Conservation (phyloP, 192 early-diverging fungal species). For the Lobosporangium transversale region DNA sequence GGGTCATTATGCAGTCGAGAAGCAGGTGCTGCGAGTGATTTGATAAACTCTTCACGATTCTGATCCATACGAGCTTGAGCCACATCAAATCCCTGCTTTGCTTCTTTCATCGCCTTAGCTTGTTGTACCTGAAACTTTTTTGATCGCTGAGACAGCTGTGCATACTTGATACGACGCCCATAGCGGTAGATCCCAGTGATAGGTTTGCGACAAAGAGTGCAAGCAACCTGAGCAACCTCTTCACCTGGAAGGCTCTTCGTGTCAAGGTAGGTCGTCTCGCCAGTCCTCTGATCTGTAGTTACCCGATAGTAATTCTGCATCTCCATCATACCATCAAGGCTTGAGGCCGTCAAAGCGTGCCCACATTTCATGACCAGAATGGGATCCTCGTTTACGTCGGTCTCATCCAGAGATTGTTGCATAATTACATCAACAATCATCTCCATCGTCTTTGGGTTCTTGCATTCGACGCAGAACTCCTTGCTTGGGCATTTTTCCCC, state of each 20-base stretch:
- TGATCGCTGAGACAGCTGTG: constrained; percentile 26
- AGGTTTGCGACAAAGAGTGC: constrained; percentile 58
- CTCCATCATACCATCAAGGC: constrained; percentile 60
- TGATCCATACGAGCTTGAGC: not conserved
- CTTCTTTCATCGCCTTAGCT: not conserved
- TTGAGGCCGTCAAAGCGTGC: constrained; percentile 62
- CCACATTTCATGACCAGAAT: constrained; percentile 60
- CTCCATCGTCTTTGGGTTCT: constrained; percentile 21
- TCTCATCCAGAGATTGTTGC: constrained; percentile 44
- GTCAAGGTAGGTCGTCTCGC: constrained; percentile 1
- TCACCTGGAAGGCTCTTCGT: constrained; percentile 22
- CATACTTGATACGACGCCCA: constrained; percentile 49
- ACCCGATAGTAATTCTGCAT: constrained; percentile 53
- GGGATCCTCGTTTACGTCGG: constrained; percentile 56
- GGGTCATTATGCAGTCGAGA: not conserved
- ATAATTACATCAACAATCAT: constrained; percentile 44
- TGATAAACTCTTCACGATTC: not conserved
- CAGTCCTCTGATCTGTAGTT: not conserved
- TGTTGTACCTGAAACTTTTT: constrained; percentile 29
- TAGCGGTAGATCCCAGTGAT: constrained; percentile 48
- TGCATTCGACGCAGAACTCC: constrained; percentile 51
- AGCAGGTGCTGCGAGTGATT: not conserved
- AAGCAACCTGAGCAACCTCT: constrained; percentile 27
- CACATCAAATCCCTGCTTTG: constrained; percentile 2
- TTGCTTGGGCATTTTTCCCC: constrained; percentile 50